phyloP scores from a whole-genome alignment of 139 green algal genomes.

The Raphidocelis subcapitata region DNA sequence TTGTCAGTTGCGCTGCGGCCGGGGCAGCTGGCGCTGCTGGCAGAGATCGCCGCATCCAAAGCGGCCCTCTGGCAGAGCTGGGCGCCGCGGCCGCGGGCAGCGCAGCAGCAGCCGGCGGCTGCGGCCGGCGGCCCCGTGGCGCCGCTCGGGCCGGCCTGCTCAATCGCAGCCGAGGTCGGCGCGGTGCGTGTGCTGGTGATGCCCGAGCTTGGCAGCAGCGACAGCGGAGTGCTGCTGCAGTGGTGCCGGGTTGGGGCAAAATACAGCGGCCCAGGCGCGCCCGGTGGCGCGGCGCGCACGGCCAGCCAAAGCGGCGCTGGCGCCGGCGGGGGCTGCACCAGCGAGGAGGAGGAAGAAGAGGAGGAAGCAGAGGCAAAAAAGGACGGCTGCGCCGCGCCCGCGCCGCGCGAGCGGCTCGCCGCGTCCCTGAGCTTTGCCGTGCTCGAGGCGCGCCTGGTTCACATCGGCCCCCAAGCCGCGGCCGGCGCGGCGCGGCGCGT shows the following conservation, averaged over 20 bases:
- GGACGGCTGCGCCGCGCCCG: not conserved
- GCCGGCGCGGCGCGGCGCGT: not conserved
- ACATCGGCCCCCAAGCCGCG: not conserved
- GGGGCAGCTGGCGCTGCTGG: too few species aligned
- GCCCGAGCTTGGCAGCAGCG: conserved; percentile 8
- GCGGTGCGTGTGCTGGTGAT: conserved; percentile 16
- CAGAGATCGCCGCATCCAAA: too few species aligned
- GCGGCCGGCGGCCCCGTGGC: too few species aligned
- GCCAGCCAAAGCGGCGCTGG: not conserved
- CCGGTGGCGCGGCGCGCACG: not conserved
- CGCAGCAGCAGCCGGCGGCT: too few species aligned
- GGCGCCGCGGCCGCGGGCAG: too few species aligned
- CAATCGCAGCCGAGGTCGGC: too few species aligned
- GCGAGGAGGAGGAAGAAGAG: not conserved
- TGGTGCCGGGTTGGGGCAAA: not conserved
- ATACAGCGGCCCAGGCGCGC: not conserved
- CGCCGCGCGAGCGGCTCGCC: not conserved
- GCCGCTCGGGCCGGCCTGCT: too few species aligned
- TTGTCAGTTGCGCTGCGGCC: too few species aligned
- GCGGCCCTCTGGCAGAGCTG: too few species aligned
- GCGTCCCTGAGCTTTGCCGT: too few species aligned
- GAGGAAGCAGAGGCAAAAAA: not conserved
- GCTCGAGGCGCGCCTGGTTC: too few species aligned
- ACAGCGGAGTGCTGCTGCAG: conserved; percentile 17
- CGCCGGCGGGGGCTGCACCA: not conserved